Evolutionary conservation across 805 yeast genomes (phyloP), one percentile per base, ranked within the genome.

Genomic region (Jamesozyma piceae): DNA sequence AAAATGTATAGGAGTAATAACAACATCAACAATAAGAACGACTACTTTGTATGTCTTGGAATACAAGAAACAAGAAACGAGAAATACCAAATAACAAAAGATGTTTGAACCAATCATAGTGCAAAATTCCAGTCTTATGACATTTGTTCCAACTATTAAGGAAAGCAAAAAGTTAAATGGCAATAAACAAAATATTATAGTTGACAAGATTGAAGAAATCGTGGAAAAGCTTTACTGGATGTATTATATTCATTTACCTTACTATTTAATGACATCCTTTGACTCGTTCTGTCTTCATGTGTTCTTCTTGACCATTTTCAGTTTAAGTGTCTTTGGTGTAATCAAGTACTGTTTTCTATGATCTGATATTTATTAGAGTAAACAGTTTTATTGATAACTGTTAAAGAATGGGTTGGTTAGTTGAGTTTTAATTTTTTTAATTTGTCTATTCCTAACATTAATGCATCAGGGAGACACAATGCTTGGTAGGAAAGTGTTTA

Each of bases 181-280:
- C 2, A 34, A 46, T 19, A 40, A 44, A 21, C 37, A 41, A 19
- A 49, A 46, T 19, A 43, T 49, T 15, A 41, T 46, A n/a, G 18
- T 39, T 13, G 57, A 60, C 26, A 55, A 49, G 45, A 42, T 60
- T 30, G 60, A 52, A 41, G 60, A 57, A 31, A 45, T 58, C 20
- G 43, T 61, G n/a, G 57, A 56, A 34, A 57, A 54, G 32, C 45
- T 68, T 17, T 68, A 66, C 47, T 69, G 73, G 73, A 66, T 62
- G 38, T 69, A 69, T 46, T 69, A 68, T 41, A 61, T 69, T 21
- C 72, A 69, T 48, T 48, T 69, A 37, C 74, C 74, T 15, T 69
- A 63, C 48, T 69, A 68, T 44, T 44, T 69, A 41, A 66, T 69
- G 72, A 66, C 71, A 20, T 49, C 62, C 3, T 63, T 60, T 36